These are phyloP conservation scores for Plenodomus biglobosus DNA, from an alignment of 2,329 filamentous ascomycete species.

Conservation along the genomic window DNA sequence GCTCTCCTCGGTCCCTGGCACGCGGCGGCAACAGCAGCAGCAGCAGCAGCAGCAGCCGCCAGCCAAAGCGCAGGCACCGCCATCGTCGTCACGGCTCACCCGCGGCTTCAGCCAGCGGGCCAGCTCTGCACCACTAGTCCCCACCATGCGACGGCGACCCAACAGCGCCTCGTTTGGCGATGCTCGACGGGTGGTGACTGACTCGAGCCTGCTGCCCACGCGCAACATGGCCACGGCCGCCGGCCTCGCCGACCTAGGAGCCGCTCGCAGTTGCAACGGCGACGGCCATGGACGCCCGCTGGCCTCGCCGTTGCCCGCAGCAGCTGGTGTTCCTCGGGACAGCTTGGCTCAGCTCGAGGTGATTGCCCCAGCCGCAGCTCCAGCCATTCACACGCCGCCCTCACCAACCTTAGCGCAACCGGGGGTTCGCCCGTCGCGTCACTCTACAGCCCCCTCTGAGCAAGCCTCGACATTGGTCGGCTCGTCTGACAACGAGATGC, in stretches of 20 bases:
- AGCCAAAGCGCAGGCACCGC: slow-evolving; percentile 23
- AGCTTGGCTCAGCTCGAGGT: slow-evolving; percentile 35
- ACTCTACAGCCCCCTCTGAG: slow-evolving; percentile 61
- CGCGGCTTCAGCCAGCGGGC: slow-evolving; percentile 37
- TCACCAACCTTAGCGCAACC: slow-evolving; percentile 41
- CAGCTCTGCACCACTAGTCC: slow-evolving; percentile 37
- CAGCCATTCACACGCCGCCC: slow-evolving; percentile 39
- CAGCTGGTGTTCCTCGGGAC: slow-evolving; percentile 5
- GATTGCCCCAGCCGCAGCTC: slow-evolving; percentile 31
- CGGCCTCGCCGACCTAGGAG: slow-evolving; percentile 17
- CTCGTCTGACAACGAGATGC: slow-evolving; percentile 66
- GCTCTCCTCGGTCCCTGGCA: slow-evolving; percentile 42
- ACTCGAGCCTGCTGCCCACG: slow-evolving; percentile 30
- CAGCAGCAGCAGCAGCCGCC: slow-evolving; percentile 45
- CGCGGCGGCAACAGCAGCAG: slow-evolving; percentile 47
- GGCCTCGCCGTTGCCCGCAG: slow-evolving; percentile 30
- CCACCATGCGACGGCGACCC: slow-evolving; percentile 43
- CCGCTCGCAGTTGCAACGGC: slow-evolving; percentile 13
- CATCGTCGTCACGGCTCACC: slow-evolving; percentile 19
- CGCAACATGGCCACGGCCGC: slow-evolving; percentile 35
- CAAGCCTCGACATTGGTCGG: slow-evolving; percentile 66
- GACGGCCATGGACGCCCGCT: slow-evolving; percentile 13
- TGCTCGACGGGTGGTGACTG: slow-evolving; percentile 44
- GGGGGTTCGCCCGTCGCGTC: slow-evolving; percentile 50
- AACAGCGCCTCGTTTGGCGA: slow-evolving; percentile 42